Percentiles rank a stretch among this genome's conserved stretches.
These are phyloP conservation scores for Yamadazyma epiphylla DNA, from an alignment of 1,139 yeast species.

Conservation along the genomic window DNA sequence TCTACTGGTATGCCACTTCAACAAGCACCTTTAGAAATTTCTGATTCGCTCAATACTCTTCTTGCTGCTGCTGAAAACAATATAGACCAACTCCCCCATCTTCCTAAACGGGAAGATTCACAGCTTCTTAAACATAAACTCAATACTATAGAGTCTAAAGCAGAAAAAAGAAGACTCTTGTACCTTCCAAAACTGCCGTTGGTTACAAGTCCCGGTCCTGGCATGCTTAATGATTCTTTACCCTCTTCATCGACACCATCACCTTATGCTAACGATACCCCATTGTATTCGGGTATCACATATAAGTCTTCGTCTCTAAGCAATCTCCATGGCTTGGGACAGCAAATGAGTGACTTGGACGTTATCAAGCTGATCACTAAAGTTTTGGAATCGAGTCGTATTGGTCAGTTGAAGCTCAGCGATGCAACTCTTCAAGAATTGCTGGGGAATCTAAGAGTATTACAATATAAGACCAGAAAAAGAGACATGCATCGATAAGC, in stretches of 20 bases:
- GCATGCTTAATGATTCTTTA: constrained; percentile 13
- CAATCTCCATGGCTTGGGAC: constrained; percentile 7
- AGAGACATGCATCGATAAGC: no score
- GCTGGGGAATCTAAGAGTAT: constrained; percentile 16
- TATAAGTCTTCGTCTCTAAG: constrained; percentile 12
- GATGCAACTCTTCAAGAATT: constrained; percentile 26
- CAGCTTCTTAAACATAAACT: constrained; percentile 6
- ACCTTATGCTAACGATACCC: constrained; percentile 7
- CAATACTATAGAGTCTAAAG: background rate
- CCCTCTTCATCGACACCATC: constrained; percentile 14
- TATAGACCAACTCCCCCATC: constrained; percentile 1
- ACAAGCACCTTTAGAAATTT: no score
- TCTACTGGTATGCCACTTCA: background rate
- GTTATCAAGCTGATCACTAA: constrained; percentile 17
- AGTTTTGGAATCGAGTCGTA: constrained; percentile 20
- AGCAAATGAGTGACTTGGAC: constrained; percentile 15
- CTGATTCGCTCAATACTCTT: no score
- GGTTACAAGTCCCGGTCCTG: constrained; percentile 1
- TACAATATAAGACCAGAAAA: no score
- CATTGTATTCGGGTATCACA: constrained; percentile 10
- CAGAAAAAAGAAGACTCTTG: constrained; percentile 2
- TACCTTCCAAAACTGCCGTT: constrained; percentile 2
- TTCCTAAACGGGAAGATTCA: constrained; percentile 1
- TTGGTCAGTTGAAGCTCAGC: constrained; percentile 19
- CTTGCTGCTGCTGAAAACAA: background rate